phyloP scores from a whole-genome alignment of 2,329 filamentous ascomycete genomes.

The Neocucurbitaria cava region DNA sequence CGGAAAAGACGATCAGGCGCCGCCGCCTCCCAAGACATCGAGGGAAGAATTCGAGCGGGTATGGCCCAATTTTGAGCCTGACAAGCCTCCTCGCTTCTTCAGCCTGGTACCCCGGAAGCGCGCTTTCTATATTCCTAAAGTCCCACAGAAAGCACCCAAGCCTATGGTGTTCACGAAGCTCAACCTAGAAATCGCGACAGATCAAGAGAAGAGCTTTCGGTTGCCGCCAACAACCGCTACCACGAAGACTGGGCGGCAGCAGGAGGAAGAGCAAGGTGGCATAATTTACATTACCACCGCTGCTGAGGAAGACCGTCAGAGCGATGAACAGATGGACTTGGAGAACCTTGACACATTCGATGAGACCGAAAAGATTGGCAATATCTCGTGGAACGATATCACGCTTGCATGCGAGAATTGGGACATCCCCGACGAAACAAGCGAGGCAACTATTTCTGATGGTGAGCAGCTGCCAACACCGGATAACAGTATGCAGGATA shows the following conservation, averaged over 20 bases:
- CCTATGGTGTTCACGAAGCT: slow-evolving; percentile 86
- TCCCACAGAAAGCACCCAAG: slow-evolving; percentile 79
- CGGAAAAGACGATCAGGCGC: slow-evolving; percentile 56
- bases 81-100: slow-evolving; percentile 78
- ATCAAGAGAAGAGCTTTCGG: slow-evolving; percentile 86
- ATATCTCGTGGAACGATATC: slow-evolving; percentile 80
- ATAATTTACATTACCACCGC: slow-evolving; percentile 55
- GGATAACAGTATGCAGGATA: slow-evolving; percentile 30
- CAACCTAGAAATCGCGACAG: slow-evolving; percentile 81
- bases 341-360: slow-evolving; percentile 59
- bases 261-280: slow-evolving; percentile 62
- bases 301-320: slow-evolving; percentile 54
- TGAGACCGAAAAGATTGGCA: slow-evolving; percentile 72
- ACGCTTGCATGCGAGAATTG: slow-evolving; percentile 87
- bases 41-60: slow-evolving; percentile 79
- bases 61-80: slow-evolving; percentile 81
- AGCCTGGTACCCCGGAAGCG: slow-evolving; percentile 83
- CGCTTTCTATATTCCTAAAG: slow-evolving; percentile 79
- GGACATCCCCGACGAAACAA: slow-evolving; percentile 62
- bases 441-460: slow-evolving; percentile 39
- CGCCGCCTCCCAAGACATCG: slow-evolving; percentile 73
- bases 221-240: slow-evolving; percentile 64
- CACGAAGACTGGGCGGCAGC: slow-evolving; percentile 56
- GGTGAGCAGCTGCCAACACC: slow-evolving; percentile 33
- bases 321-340: slow-evolving; percentile 54